Conservation (phyloP, 179 eudicot genomes). For the Camellia oleifera region DNA sequence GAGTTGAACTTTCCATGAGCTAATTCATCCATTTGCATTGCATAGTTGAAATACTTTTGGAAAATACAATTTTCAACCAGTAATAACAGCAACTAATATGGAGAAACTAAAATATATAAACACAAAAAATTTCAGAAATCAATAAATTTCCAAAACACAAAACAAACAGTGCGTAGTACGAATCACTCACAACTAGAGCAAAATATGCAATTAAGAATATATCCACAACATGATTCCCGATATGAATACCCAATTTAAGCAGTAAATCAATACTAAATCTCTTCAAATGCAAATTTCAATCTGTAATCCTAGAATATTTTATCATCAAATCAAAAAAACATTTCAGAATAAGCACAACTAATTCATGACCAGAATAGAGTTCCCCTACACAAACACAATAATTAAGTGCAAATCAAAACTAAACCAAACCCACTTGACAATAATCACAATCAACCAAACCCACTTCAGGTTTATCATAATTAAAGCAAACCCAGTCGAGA, state of each 20-base stretch:
- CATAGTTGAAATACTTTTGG: too few species aligned
- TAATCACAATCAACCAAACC: too few species aligned
- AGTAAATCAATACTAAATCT: not conserved
- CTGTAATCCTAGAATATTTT: not conserved
- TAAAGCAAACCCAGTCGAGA: slow-evolving; percentile 11
- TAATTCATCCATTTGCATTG: too few species aligned
- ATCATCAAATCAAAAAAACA: not conserved
- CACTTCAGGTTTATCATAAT: slow-evolving; percentile 3
- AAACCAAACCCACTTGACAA: not conserved
- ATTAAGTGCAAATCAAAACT: not conserved
- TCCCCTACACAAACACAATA: not conserved
- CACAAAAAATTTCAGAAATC: too few species aligned
- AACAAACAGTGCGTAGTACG: not conserved
- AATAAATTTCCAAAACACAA: not conserved
- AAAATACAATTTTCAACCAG: too few species aligned
- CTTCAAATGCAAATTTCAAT: not conserved
- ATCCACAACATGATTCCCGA: not conserved
- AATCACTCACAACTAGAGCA: not conserved
- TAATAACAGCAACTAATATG: too few species aligned
- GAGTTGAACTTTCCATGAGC: too few species aligned
- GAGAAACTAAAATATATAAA: too few species aligned
- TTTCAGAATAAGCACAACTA: slow-evolving; percentile 2
- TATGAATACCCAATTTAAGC: not conserved
- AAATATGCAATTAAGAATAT: not conserved
- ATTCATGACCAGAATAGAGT: not conserved